Evolutionary conservation across 2,329 filamentous ascomycete genomes (phyloP).

Genomic region (Phaeosphaeria sp.): DNA sequence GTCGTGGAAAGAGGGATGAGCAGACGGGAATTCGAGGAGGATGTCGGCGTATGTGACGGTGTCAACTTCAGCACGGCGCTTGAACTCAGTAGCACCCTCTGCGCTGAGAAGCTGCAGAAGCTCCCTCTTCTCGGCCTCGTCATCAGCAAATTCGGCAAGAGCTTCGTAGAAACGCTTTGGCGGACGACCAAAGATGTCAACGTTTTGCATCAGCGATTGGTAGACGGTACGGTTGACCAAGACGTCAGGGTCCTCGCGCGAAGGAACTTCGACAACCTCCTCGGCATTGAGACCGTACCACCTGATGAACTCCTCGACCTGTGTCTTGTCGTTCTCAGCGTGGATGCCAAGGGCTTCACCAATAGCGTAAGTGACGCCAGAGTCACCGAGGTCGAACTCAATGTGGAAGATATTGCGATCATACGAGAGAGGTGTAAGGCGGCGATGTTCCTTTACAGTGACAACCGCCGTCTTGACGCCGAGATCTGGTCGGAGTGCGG

Average conservation of each 20-base stretch:
- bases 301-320: constrained; percentile 85
- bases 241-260: constrained; percentile 75
- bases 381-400: constrained; percentile 92
- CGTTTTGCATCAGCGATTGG: constrained; percentile 88
- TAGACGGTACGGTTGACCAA: constrained; percentile 91
- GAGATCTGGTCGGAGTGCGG: constrained; percentile 81
- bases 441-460: constrained; percentile 92
- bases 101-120: constrained; percentile 74
- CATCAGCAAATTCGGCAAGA: constrained; percentile 82
- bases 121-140: constrained; percentile 81
- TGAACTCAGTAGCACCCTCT: constrained; percentile 88
- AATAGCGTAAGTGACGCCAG: constrained; percentile 94
- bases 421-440: constrained; percentile 85
- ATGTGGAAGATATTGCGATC: constrained; percentile 99
- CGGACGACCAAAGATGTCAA: constrained; percentile 96
- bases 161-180: constrained; percentile 98
- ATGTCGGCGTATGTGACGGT: constrained; percentile 91
- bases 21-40: constrained; percentile 86
- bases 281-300: constrained; percentile 85
- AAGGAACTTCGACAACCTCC: constrained; percentile 89
- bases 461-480: constrained; percentile 85
- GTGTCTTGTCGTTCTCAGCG: constrained; percentile 83
- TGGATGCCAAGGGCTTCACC: constrained; percentile 97
- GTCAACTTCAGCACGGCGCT: constrained; percentile 88
- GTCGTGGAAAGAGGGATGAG: constrained; percentile 86